phyloP scores from a whole-genome alignment of 352 stramenopile genomes.

The Phytophthora constricta region DNA sequence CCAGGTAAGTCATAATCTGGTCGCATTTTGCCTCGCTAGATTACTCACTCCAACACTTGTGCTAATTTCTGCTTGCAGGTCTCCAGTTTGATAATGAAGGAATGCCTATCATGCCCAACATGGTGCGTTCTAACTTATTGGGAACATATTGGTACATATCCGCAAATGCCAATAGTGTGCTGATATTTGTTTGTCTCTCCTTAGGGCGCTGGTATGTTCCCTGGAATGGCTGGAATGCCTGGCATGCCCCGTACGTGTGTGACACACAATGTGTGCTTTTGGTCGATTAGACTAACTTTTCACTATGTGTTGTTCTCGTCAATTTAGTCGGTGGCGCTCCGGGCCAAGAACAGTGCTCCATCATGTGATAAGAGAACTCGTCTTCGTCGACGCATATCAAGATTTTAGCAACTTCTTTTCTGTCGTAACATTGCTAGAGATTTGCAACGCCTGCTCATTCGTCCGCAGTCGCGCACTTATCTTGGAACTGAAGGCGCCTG shows the following conservation, averaged over 20 bases:
- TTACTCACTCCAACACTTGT: too few relatives aligned
- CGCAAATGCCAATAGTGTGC: background rate
- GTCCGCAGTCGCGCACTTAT: too few relatives aligned
- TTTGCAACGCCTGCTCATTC: slow-evolving; percentile 32
- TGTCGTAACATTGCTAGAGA: slow-evolving; percentile 32
- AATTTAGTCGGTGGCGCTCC: slow-evolving; percentile 52
- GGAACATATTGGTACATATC: background rate
- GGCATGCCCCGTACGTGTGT: slow-evolving; percentile 69
- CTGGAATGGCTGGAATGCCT: slow-evolving; percentile 84
- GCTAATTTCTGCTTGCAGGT: slow-evolving; percentile 32
- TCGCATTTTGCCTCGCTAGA: too few relatives aligned
- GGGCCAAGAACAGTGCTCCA: slow-evolving; percentile 74
- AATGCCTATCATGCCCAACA: slow-evolving; percentile 96
- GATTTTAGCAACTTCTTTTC: slow-evolving; percentile 26
- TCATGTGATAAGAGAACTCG: slow-evolving; percentile 58
- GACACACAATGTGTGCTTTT: slow-evolving; percentile 9
- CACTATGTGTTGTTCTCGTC: slow-evolving; percentile 12
- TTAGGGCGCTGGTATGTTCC: slow-evolving; percentile 79
- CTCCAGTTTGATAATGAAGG: slow-evolving; percentile 97
- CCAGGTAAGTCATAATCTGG: slow-evolving; percentile 61
- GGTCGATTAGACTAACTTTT: slow-evolving; percentile 3
- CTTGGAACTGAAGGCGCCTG: slow-evolving; percentile 22
- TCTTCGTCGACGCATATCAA: too few relatives aligned
- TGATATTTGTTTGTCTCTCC: background rate
- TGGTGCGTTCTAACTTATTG: slow-evolving; percentile 61